Conservation (phyloP, 2,329 filamentous ascomycete species). For the Epichloe typhina region DNA sequence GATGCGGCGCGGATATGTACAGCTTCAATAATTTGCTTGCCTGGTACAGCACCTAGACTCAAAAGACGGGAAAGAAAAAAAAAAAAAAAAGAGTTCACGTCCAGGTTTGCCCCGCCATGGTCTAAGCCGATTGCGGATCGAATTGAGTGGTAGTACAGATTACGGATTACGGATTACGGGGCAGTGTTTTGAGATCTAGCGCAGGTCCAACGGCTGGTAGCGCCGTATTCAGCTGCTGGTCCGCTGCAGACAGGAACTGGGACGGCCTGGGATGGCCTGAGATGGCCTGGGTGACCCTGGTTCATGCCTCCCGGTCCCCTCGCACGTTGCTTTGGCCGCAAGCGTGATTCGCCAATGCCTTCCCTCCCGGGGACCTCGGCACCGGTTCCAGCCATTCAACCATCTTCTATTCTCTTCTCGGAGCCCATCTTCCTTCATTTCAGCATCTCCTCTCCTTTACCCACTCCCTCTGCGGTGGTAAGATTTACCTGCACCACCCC, state of each 20-base stretch:
- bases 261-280: neutral
- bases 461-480: neutral
- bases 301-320: neutral
- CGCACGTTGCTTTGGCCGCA: conserved; percentile 12
- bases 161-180: too few species aligned
- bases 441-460: neutral
- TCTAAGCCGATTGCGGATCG: too few species aligned
- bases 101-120: neutral
- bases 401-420: neutral
- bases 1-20: neutral
- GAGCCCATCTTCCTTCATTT: neutral
- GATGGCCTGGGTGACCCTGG: neutral
- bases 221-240: neutral
- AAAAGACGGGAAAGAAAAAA: neutral
- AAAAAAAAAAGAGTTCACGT: neutral
- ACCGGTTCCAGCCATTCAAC: neutral
- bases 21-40: neutral
- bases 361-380: neutral
- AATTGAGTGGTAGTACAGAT: too few species aligned
- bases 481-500: neutral
- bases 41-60: neutral
- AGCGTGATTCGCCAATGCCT: conserved; percentile 14
- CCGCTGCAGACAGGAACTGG: neutral
- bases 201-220: neutral
- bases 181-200: neutral